These are phyloP conservation scores for Mimosa pudica DNA, from an alignment of 306 rosid genomes.

Conservation along the genomic window DNA sequence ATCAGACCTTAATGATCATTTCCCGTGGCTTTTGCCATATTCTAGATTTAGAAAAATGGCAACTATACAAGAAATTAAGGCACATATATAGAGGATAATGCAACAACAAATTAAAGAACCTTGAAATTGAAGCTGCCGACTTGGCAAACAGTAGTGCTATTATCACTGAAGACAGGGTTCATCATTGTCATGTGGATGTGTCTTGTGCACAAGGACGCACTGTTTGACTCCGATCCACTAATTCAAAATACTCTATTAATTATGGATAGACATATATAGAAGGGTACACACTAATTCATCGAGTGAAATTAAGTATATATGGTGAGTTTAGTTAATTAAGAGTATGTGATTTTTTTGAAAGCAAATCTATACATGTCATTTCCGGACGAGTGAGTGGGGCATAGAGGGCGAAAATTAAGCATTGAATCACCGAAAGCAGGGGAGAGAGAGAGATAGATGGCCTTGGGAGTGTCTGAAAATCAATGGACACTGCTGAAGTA, in stretches of 20 bases:
- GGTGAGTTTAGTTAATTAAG: background rate
- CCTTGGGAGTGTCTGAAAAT: constrained; percentile 22
- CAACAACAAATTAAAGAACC: background rate
- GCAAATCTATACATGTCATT: background rate
- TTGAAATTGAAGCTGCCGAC: background rate
- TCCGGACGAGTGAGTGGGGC: background rate
- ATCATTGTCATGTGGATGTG: background rate
- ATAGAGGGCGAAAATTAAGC: constrained; percentile 14
- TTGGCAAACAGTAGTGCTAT: background rate
- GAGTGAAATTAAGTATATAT: no score
- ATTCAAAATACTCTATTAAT: no score
- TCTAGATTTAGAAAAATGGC: no score
- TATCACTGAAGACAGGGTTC: background rate
- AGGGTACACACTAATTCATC: no score
- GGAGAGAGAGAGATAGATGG: background rate
- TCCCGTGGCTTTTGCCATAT: background rate
- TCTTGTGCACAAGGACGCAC: background rate
- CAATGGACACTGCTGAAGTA: constrained; percentile 5
- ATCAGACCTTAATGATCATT: background rate
- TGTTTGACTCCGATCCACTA: no score
- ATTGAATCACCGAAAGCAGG: constrained; percentile 16
- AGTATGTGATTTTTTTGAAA: background rate
- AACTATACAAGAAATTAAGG: background rate
- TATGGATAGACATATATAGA: no score
- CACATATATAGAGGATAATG: background rate